These are phyloP conservation scores for Ustilago curta DNA, from an alignment of 1,284 basidiomycete species.

Conservation along the genomic window DNA sequence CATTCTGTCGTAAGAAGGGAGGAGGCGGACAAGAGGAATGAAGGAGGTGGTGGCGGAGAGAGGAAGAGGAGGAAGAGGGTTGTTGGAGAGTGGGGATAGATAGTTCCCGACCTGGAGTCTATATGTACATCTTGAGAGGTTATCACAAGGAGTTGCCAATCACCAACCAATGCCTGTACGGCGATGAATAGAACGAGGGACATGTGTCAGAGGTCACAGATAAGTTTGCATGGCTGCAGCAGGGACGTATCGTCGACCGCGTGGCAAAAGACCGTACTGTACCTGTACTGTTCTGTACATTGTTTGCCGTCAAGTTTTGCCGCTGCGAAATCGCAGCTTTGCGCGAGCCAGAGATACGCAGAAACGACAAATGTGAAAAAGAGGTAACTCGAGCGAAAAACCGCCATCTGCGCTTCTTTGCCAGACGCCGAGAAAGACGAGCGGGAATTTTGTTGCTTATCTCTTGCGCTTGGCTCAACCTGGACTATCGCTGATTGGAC, in stretches of 20 bases:
- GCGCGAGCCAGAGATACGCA: no score
- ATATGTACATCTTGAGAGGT: conserved; percentile 9
- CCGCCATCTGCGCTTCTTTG: background rate
- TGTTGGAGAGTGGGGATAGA: background rate
- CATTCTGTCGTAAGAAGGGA: conserved; percentile 14
- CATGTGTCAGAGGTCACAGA: background rate
- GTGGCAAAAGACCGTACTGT: conserved; percentile 7
- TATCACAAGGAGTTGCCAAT: background rate
- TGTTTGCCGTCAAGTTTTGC: no score
- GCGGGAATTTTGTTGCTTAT: background rate
- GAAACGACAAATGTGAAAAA: background rate
- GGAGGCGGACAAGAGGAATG: conserved; percentile 1
- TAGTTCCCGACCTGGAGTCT: conserved; percentile 4
- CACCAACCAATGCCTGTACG: no score
- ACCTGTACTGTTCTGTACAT: no score
- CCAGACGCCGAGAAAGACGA: background rate
- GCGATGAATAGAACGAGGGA: background rate
- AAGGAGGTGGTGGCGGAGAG: background rate
- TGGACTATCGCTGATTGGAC: conserved; percentile 1
- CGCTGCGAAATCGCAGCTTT: no score
- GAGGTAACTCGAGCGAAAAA: conserved; percentile 34
- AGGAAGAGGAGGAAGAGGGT: background rate
- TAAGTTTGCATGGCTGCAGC: background rate
- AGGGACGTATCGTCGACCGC: background rate
- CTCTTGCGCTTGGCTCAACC: conserved; percentile 4